phyloP scores from a whole-genome alignment of 805 yeast genomes.

The Pichia heedii region DNA sequence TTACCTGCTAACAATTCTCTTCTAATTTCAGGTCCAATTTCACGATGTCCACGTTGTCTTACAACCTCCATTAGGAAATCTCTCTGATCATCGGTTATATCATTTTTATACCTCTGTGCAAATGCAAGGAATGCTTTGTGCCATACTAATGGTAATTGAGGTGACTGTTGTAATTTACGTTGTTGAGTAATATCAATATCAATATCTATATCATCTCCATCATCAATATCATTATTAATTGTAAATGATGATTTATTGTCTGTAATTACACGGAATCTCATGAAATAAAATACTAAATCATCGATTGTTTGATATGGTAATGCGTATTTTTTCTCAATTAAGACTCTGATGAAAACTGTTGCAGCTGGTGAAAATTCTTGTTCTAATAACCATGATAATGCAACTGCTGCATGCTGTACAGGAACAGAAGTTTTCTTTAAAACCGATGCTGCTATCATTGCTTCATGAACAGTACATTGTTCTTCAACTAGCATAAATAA shows the following conservation, averaged over 20 bases:
- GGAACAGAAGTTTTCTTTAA: slow-evolving; percentile 86
- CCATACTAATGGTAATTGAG: slow-evolving; percentile 88
- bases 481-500: slow-evolving; percentile 82
- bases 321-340: slow-evolving; percentile 92
- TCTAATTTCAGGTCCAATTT: slow-evolving; percentile 89
- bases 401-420: slow-evolving; percentile 92
- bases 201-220: slow-evolving; percentile 28
- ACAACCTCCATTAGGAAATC: slow-evolving; percentile 87
- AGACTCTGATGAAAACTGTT: slow-evolving; percentile 80
- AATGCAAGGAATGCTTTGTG: slow-evolving; percentile 91
- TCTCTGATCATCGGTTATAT: slow-evolving; percentile 97
- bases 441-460: slow-evolving; percentile 89
- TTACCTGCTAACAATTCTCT: slow-evolving; percentile 86
- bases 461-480: slow-evolving; percentile 89
- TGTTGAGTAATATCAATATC: slow-evolving; percentile 24
- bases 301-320: slow-evolving; percentile 95
- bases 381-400: slow-evolving; percentile 74
- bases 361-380: slow-evolving; percentile 82
- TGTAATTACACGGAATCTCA: slow-evolving; percentile 70
- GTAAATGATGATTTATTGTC: slow-evolving; percentile 20
- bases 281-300: slow-evolving; percentile 86
- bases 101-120: slow-evolving; percentile 94
- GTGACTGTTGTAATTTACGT: slow-evolving; percentile 27
- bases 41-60: slow-evolving; percentile 80
- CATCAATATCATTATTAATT: slow-evolving; percentile 23